Conservation (phyloP, 2,329 filamentous ascomycete species). For the Botrytis fabae region DNA sequence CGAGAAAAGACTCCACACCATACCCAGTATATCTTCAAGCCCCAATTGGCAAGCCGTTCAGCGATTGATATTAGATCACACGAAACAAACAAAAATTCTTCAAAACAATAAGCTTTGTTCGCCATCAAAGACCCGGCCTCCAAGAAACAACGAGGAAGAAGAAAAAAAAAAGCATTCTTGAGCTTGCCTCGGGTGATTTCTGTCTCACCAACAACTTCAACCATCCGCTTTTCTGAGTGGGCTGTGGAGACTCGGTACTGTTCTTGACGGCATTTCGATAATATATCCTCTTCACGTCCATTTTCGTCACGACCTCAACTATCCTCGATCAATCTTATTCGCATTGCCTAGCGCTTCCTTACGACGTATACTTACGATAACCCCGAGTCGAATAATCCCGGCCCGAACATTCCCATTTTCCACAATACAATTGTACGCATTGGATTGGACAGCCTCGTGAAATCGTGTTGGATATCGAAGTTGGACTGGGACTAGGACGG, state of each 20-base stretch:
- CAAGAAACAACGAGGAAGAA: background rate
- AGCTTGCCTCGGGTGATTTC: conserved; percentile 9
- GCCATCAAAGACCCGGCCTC: background rate
- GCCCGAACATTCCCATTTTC: background rate
- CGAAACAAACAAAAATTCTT: background rate
- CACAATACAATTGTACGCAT: background rate
- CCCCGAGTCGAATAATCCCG: conserved; percentile 12
- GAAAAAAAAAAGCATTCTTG: background rate
- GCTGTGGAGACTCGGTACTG: conserved; percentile 17
- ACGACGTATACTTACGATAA: background rate
- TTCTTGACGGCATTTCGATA: conserved; percentile 13
- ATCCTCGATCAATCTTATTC: conserved; percentile 2
- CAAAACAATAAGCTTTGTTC: conserved; percentile 13
- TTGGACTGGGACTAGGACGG: conserved; percentile 1
- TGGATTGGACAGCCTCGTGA: conserved; percentile 9
- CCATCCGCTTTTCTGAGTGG: conserved; percentile 9
- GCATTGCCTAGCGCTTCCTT: background rate
- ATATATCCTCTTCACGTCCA: conserved; percentile 14
- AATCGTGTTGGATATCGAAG: conserved; percentile 19
- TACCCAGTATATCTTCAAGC: background rate
- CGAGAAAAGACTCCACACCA: background rate
- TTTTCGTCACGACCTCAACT: conserved; percentile 9
- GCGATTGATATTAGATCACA: background rate
- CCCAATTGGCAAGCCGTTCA: background rate
- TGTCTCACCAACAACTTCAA: conserved; percentile 11